Evolutionary conservation across 169 alveolate genomes (phyloP).

Genomic region (Hammondia hammondi): DNA sequence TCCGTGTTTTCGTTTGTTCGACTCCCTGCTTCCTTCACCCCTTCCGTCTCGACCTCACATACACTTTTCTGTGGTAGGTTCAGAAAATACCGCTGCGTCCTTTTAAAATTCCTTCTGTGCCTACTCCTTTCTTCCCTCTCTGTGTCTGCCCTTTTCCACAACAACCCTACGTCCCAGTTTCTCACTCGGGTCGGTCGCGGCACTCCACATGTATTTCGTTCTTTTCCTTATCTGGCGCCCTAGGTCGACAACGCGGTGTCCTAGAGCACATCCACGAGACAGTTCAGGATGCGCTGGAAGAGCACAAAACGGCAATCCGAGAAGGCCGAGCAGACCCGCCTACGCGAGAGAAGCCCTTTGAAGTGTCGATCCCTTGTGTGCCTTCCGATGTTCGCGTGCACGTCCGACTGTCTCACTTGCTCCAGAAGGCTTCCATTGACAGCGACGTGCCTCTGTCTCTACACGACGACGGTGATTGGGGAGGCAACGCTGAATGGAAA

Average conservation of each 20-base stretch:
- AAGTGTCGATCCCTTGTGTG: slow-evolving; percentile 11
- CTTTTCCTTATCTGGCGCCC: background rate
- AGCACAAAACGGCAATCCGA: background rate
- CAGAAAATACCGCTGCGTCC: background rate
- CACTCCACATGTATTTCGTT: background rate
- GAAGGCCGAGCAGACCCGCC: background rate
- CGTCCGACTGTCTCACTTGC: background rate
- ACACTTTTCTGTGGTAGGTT: too few relatives aligned
- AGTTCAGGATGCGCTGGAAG: background rate
- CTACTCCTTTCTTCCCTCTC: background rate
- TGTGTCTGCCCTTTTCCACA: background rate
- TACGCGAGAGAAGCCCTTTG: background rate
- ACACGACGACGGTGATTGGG: background rate
- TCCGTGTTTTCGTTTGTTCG: background rate
- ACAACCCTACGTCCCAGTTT: background rate
- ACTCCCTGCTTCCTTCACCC: background rate
- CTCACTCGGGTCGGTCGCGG: too few relatives aligned
- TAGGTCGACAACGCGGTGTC: slow-evolving; percentile 20
- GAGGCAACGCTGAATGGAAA: background rate
- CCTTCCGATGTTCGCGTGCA: slow-evolving; percentile 28
- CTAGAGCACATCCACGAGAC: slow-evolving; percentile 27
- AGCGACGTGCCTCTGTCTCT: background rate
- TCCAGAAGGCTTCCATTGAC: background rate
- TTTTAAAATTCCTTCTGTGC: background rate
- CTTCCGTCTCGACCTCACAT: background rate